Conservation (phyloP, 2,329 filamentous ascomycete species). For the Teratosphaeria pseudoeucalypti region DNA sequence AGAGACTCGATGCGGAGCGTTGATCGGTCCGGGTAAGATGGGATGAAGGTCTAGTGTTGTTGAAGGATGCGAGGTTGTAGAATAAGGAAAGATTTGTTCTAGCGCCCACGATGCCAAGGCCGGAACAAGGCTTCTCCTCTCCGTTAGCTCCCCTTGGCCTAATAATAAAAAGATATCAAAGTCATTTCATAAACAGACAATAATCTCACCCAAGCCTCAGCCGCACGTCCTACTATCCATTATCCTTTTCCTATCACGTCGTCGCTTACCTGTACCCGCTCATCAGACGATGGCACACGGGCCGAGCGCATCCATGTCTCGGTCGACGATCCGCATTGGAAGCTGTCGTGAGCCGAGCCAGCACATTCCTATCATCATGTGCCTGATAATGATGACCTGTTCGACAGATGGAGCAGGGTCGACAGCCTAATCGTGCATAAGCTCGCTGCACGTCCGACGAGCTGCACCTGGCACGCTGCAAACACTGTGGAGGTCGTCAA, state of each 20-base stretch:
- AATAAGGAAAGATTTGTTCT: not conserved
- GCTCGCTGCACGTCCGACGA: not conserved
- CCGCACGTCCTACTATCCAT: not conserved
- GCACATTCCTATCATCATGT: not conserved
- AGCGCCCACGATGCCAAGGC: not conserved
- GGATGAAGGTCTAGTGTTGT: not conserved
- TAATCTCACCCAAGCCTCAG: not conserved
- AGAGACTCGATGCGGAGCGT: not conserved
- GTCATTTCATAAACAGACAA: not conserved
- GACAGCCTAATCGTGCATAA: not conserved
- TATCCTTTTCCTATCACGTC: not conserved
- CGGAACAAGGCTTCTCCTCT: not conserved
- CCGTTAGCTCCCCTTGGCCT: not conserved
- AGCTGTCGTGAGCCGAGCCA: not conserved
- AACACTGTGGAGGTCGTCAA: not conserved
- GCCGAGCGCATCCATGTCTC: not conserved
- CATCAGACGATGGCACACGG: not conserved
- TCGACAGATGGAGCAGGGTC: not conserved
- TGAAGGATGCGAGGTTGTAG: not conserved
- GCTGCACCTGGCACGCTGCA: not conserved
- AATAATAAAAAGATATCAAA: not conserved
- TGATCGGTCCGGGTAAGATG: not conserved
- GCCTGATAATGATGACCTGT: not conserved
- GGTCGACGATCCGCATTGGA: not conserved
- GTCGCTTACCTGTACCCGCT: not conserved